Conservation (phyloP, 2,329 filamentous ascomycete species). For the Talaromyces sp. region DNA sequence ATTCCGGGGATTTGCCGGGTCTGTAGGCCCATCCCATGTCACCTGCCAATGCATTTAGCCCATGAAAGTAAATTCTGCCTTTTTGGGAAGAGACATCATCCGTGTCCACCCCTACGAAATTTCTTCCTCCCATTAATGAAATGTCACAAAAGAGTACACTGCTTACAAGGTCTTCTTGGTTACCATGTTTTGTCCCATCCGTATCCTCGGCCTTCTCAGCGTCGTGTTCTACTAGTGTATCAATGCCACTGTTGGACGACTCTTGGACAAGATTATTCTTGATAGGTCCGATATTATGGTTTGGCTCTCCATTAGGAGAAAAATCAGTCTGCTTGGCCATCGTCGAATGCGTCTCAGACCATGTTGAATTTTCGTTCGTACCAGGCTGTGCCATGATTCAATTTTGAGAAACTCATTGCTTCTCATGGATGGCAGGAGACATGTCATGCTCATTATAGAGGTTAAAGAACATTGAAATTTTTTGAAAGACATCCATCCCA, state of each 20-base stretch:
- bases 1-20: background rate
- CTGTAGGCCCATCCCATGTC: background rate
- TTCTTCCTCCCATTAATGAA: background rate
- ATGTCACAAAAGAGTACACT: background rate
- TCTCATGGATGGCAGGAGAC: background rate
- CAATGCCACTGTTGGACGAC: background rate
- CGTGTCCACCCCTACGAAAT: background rate
- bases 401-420: background rate
- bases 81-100: background rate
- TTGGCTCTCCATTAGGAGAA: background rate
- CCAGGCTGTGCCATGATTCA: background rate
- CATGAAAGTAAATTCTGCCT: background rate
- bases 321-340: background rate
- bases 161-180: background rate
- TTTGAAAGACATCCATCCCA: background rate
- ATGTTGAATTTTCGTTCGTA: background rate
- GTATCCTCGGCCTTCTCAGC: background rate
- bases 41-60: background rate
- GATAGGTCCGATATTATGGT: background rate
- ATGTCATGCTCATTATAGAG: background rate
- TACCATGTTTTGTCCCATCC: background rate
- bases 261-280: background rate
- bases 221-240: background rate
- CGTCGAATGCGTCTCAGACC: background rate
- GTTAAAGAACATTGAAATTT: background rate